These are phyloP conservation scores for Fonsecaea pedrosoi DNA, from an alignment of 2,329 filamentous ascomycete species.

Conservation along the genomic window DNA sequence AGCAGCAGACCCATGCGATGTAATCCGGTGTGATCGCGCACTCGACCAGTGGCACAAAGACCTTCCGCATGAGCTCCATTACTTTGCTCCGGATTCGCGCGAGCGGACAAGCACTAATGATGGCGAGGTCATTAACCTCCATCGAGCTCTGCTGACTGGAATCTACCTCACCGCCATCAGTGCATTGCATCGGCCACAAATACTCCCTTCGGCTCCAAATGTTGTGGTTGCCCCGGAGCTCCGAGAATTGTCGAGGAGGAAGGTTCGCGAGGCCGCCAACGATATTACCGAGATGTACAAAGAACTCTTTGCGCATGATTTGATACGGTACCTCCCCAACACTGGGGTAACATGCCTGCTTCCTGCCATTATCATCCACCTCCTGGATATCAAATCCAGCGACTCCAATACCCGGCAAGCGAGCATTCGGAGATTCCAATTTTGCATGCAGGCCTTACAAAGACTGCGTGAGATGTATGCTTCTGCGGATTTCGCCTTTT, in stretches of 20 bases:
- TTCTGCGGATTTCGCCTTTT: constrained; percentile 93
- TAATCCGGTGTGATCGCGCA: constrained; percentile 78
- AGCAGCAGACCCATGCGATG: constrained; percentile 79
- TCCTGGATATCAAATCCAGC: constrained; percentile 88
- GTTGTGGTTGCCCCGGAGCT: constrained; percentile 67
- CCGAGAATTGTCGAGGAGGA: constrained; percentile 80
- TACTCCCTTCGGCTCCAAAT: constrained; percentile 74
- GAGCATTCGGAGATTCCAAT: constrained; percentile 80
- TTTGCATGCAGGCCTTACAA: constrained; percentile 92
- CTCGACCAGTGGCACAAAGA: constrained; percentile 77
- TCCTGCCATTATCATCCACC: constrained; percentile 90
- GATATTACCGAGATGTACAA: constrained; percentile 86
- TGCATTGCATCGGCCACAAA: constrained; percentile 88
- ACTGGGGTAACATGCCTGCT: constrained; percentile 90
- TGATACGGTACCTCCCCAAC: constrained; percentile 83
- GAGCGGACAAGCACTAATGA: constrained; percentile 65
- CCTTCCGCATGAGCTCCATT: constrained; percentile 74
- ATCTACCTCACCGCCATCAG: constrained; percentile 91
- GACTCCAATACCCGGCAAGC: constrained; percentile 73
- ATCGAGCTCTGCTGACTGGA: constrained; percentile 89
- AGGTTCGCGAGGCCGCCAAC: constrained; percentile 81
- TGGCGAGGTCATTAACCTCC: constrained; percentile 65
- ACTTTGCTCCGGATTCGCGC: constrained; percentile 60
- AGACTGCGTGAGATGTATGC: constrained; percentile 87
- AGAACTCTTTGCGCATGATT: constrained; percentile 72